A percentile compares a stretch with the other conserved stretches of the same genome.
phyloP scores from a whole-genome alignment of 2,329 filamentous ascomycete genomes.

The Chrysoporthe puriensis region DNA sequence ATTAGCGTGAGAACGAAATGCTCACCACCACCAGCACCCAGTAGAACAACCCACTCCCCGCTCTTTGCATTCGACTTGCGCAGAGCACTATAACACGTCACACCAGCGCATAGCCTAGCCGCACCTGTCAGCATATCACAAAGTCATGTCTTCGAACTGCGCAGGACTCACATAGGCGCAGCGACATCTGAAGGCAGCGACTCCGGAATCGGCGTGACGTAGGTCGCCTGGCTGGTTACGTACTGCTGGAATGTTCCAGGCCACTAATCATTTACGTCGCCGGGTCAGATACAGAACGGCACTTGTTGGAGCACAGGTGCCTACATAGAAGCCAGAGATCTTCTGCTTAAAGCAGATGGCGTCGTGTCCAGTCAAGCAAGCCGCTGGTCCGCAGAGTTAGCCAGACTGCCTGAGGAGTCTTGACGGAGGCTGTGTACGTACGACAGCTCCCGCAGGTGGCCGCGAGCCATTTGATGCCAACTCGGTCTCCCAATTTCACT shows the following conservation, averaged over 20 bases:
- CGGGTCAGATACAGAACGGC: not conserved
- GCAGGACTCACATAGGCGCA: conserved; percentile 56
- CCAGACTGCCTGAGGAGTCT: not conserved
- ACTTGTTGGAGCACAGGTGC: not conserved
- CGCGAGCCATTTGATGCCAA: conserved; percentile 72
- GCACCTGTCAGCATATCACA: not conserved
- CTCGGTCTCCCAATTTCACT: conserved; percentile 68
- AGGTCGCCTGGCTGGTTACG: conserved; percentile 64
- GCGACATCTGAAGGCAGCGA: conserved; percentile 60
- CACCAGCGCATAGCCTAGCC: conserved; percentile 43
- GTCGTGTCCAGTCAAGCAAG: conserved; percentile 60
- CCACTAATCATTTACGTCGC: conserved; percentile 36
- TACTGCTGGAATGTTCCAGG: conserved; percentile 78
- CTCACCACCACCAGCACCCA: conserved; percentile 68
- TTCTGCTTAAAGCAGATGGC: conserved; percentile 65
- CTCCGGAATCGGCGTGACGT: conserved; percentile 72
- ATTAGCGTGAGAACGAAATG: conserved; percentile 54
- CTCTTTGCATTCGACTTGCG: conserved; percentile 61
- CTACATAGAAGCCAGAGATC: conserved; percentile 64
- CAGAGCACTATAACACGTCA: conserved; percentile 69
- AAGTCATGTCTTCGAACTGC: not conserved
- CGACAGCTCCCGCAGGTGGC: conserved; percentile 57
- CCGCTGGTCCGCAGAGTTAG: conserved; percentile 42
- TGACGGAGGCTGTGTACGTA: not conserved
- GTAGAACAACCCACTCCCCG: conserved; percentile 64